These are phyloP conservation scores for Saccharomycopsis hybrid DNA, from an alignment of 1,139 yeast species.

Conservation along the genomic window DNA sequence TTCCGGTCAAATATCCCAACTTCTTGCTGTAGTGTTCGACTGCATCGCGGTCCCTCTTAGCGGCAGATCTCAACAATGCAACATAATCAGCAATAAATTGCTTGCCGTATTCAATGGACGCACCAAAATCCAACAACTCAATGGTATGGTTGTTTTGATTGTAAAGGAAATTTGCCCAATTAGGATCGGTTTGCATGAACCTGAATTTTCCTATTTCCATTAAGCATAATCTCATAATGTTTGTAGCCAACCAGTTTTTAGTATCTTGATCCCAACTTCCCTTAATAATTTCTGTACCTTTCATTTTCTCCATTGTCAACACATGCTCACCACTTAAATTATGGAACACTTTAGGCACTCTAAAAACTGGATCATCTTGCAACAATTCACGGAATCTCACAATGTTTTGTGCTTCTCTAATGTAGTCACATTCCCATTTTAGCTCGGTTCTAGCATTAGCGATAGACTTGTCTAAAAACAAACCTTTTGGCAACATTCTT, in stretches of 20 bases:
- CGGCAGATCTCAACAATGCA: conserved; percentile 70
- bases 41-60: conserved; percentile 54
- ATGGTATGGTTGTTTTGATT: conserved; percentile 58
- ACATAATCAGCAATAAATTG: conserved; percentile 68
- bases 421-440: conserved; percentile 96
- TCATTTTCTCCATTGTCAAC: conserved; percentile 83
- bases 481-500: conserved; percentile 80
- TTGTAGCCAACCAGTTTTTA: conserved; percentile 74
- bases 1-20: conserved; percentile 87
- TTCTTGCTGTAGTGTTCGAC: conserved; percentile 62
- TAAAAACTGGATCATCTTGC: conserved; percentile 62
- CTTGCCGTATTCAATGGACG: conserved; percentile 72
- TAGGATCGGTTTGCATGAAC: conserved; percentile 98
- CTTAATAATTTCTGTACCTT: conserved; percentile 76
- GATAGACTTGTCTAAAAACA: conserved; percentile 84
- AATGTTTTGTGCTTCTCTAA: conserved; percentile 80
- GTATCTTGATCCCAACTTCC: conserved; percentile 71
- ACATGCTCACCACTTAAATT: conserved; percentile 76
- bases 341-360: conserved; percentile 76
- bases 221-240: conserved; percentile 81
- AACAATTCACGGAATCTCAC: conserved; percentile 58
- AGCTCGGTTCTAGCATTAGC: conserved; percentile 90
- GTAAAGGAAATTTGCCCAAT: conserved; percentile 96
- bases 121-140: conserved; percentile 92
- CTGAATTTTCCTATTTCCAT: conserved; percentile 76